phyloP scores from a whole-genome alignment of 2,329 filamentous ascomycete species.

The Cephalotrichum gorgonifer region DNA sequence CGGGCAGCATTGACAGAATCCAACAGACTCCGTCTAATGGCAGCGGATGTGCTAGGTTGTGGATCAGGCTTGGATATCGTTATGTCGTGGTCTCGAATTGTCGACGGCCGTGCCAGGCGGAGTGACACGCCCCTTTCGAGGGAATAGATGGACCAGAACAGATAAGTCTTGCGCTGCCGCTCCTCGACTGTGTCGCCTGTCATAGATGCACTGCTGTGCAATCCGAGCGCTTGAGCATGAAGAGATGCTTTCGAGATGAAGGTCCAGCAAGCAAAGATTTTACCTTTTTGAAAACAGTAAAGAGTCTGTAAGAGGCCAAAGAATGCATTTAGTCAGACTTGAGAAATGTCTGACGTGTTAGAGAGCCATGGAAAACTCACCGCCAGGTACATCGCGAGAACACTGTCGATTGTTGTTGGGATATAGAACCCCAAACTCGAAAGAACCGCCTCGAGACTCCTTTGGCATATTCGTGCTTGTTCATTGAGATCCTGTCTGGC shows the following conservation, averaged over 20 bases:
- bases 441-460: constrained; percentile 20
- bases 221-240: constrained; percentile 20
- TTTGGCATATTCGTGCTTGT: constrained; percentile 11
- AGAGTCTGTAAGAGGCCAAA: constrained; percentile 13
- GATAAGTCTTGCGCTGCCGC: constrained; percentile 8
- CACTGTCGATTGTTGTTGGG: constrained; percentile 16
- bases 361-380: too few relatives aligned
- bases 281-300: constrained; percentile 19
- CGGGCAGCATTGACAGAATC: constrained; percentile 41
- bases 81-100: constrained; percentile 45
- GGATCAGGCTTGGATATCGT: constrained; percentile 24
- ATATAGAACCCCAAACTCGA: constrained; percentile 19
- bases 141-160: constrained; percentile 50
- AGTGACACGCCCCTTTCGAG: constrained; percentile 47
- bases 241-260: constrained; percentile 17
- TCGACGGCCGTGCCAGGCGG: constrained; percentile 40
- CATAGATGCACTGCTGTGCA: constrained; percentile 13
- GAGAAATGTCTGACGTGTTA: background rate
- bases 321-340: background rate
- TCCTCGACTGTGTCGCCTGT: constrained; percentile 6
- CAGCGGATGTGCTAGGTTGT: constrained; percentile 16
- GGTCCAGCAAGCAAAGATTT: constrained; percentile 19
- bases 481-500: too few relatives aligned
- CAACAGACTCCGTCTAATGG: constrained; percentile 26
- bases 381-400: constrained; percentile 10